phyloP scores from a whole-genome alignment of 139 green algal genomes.

The Deuterostichococcus epilithicus region DNA sequence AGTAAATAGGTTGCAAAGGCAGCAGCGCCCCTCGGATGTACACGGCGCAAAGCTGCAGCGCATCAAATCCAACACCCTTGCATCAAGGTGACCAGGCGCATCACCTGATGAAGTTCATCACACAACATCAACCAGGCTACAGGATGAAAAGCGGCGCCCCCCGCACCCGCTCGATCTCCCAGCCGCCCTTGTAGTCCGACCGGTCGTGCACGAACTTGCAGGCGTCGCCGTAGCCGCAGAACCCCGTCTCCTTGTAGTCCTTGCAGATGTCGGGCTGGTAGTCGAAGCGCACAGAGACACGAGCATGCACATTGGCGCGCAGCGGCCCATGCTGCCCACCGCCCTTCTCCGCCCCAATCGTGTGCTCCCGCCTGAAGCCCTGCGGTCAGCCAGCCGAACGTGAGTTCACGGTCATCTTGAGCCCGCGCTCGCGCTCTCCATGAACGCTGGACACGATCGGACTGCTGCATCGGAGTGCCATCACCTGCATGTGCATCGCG shows the following conservation, averaged over 20 bases:
- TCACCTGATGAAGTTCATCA: neutral
- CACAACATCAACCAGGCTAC: no score
- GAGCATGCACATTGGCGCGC: slow-evolving; percentile 59
- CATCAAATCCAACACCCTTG: neutral
- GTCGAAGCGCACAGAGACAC: slow-evolving; percentile 79
- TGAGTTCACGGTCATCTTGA: neutral
- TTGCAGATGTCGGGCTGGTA: slow-evolving; percentile 99
- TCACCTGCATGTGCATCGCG: no score
- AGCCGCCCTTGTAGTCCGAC: slow-evolving; percentile 97
- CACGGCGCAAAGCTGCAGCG: neutral
- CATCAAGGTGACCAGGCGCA: neutral
- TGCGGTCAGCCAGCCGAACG: slow-evolving; percentile 14
- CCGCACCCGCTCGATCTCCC: slow-evolving; percentile 79
- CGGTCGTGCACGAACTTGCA: slow-evolving; percentile 99
- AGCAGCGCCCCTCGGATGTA: neutral
- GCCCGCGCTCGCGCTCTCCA: no score
- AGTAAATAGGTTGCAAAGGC: no score
- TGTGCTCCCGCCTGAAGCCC: slow-evolving; percentile 22
- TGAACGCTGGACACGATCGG: no score
- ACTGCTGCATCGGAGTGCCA: no score
- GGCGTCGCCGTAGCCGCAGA: slow-evolving; percentile 93
- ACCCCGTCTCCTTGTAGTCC: slow-evolving; percentile 98
- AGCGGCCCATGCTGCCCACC: slow-evolving; percentile 78
- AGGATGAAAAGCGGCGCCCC: no score
- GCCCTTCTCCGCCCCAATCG: slow-evolving; percentile 63